phyloP scores from a whole-genome alignment of 495 filamentous ascomycete species.

The Penicillium alfredii region DNA sequence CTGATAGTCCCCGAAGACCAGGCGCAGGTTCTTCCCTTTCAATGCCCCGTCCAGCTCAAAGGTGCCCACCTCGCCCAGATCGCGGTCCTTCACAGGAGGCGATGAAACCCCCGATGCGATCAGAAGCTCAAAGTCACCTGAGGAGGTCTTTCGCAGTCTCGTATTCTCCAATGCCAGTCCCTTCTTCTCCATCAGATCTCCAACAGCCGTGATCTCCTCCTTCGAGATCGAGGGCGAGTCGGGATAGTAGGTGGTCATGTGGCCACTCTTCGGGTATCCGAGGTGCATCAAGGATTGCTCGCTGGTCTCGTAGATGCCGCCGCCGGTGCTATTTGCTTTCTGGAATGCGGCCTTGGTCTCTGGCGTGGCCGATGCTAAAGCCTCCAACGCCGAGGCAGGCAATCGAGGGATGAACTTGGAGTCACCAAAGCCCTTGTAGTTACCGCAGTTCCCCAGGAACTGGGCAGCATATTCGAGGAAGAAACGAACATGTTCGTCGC shows the following conservation, averaged over 20 bases:
- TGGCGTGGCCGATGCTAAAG: constrained; percentile 59
- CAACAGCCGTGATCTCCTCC: constrained; percentile 68
- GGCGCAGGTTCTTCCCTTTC: constrained; percentile 62
- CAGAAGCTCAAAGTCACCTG: constrained; percentile 70
- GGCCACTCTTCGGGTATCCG: constrained; percentile 75
- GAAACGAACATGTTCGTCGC: constrained; percentile 58
- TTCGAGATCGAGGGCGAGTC: constrained; percentile 80
- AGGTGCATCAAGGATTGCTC: constrained; percentile 68
- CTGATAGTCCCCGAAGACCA: constrained; percentile 80
- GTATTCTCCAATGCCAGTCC: constrained; percentile 80
- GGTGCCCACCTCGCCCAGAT: constrained; percentile 60
- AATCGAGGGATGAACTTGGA: constrained; percentile 88
- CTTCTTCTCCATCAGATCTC: constrained; percentile 69
- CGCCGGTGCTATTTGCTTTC: constrained; percentile 45
- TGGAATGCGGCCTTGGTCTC: constrained; percentile 59
- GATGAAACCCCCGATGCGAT: constrained; percentile 67
- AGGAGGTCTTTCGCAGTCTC: constrained; percentile 66
- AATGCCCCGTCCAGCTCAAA: constrained; percentile 59
- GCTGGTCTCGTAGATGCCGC: constrained; percentile 67
- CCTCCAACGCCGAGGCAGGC: constrained; percentile 56
- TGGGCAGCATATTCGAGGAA: constrained; percentile 85
- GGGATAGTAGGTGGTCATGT: constrained; percentile 91
- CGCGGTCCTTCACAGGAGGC: constrained; percentile 55
- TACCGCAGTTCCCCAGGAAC: constrained; percentile 86
- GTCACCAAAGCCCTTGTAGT: constrained; percentile 96